Evolutionary conservation across 2,329 filamentous ascomycete genomes (phyloP).

Genomic region (Colletotrichum sp.): DNA sequence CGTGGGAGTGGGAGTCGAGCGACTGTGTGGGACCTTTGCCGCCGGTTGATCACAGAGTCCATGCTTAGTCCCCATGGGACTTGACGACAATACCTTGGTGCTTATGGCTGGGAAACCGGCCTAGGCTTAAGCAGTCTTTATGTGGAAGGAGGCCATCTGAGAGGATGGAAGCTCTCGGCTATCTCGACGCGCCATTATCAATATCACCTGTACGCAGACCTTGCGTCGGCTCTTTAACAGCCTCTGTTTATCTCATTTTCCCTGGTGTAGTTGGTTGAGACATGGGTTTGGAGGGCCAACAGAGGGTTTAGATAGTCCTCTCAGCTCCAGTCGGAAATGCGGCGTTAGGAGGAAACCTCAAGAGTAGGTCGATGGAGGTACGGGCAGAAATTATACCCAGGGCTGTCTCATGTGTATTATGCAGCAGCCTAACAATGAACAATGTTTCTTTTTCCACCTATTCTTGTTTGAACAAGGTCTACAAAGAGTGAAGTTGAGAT

Average conservation of each 20-base stretch:
- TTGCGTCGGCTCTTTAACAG: neutral
- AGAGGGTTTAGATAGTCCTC: slow-evolving; percentile 59
- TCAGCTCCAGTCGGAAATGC: slow-evolving; percentile 36
- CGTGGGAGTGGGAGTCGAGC: slow-evolving; percentile 74
- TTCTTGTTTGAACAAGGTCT: neutral
- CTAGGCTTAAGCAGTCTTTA: slow-evolving; percentile 21
- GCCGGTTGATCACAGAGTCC: slow-evolving; percentile 52
- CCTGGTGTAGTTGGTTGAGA: slow-evolving; percentile 3
- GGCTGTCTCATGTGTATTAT: slow-evolving; percentile 6
- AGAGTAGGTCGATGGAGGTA: neutral
- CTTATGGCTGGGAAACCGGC: slow-evolving; percentile 13
- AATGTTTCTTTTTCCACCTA: neutral
- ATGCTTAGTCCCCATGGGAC: slow-evolving; percentile 40
- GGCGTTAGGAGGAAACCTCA: slow-evolving; percentile 14
- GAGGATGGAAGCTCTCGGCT: neutral
- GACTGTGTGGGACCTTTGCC: slow-evolving; percentile 38
- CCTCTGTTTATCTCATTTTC: neutral
- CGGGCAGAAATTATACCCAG: slow-evolving; percentile 14
- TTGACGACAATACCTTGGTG: slow-evolving; percentile 24
- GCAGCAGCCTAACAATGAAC: neutral
- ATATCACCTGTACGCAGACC: neutral
- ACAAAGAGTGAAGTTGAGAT: neutral
- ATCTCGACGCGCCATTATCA: slow-evolving; percentile 7
- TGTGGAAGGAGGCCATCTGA: neutral
- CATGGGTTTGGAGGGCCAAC: slow-evolving; percentile 37